Evolutionary conservation across 2,329 filamentous ascomycete species (phyloP), one percentile per base, ranked within the genome.

Genomic region (Triangularia setosa): DNA sequence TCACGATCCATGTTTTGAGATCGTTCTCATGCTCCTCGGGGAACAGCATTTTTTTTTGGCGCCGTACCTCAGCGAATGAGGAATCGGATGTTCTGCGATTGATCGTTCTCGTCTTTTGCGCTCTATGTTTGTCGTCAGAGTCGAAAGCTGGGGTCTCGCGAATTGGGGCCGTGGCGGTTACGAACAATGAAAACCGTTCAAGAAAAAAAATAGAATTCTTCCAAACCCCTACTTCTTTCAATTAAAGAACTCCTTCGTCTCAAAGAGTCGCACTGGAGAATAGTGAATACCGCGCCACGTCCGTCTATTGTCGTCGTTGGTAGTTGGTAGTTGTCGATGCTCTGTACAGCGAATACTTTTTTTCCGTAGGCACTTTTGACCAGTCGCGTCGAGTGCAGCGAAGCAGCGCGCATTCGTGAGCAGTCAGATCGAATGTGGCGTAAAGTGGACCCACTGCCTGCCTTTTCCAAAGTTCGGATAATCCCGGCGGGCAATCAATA

Each of bases 1-100:
- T 89, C 67, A 93, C 86, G 67, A 93, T 87, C 90, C 90, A 94
- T 65, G 83, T 81, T 80, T 92, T 93, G 62, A 95, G 81, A 66
- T 84, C 78, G 62, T 83, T 79, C 75, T 82, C 80, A 75, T 90
- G 85, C 70, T 84, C 82, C 72, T 89, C 86, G 54, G 82, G 76
- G 71, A 89, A 89, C 70, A 89, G 73, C 86, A 89, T 89, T 62
- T 70, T 78, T 69, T 63, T 28, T 44, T 69, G 2, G 59, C 67
- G n/a, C 68, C 52, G 4, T 68, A 70, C 60, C 71, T 74, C 11
- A 80, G 77, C 61, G 78, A 9, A 28, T 4, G 27, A 9, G 27
- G 27, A 28, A 28, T 28, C 9, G 27, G 27, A 28, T 9, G n/a
- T n/a, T n/a, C n/a, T n/a, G n/a, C n/a, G n/a, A n/a, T n/a, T n/a